Conservation (phyloP, 208 protist species). For the Naegleria lovaniensis region DNA sequence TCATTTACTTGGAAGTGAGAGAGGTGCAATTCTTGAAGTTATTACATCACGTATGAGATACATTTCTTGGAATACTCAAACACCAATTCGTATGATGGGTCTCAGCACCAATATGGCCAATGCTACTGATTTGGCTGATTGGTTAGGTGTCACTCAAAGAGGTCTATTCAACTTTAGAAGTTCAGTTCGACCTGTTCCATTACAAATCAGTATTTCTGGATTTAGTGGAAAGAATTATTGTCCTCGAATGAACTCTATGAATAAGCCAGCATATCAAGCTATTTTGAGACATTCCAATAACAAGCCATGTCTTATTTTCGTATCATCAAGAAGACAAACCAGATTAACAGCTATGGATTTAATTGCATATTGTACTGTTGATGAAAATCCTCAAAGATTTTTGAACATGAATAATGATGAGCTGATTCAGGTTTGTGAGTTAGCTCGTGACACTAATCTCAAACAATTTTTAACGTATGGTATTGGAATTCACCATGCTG, state of each 20-base stretch:
- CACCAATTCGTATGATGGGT: conserved; percentile 90
- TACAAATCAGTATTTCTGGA: conserved; percentile 89
- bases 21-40: conserved; percentile 96
- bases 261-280: conserved; percentile 96
- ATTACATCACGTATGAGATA: conserved; percentile 97
- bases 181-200: conserved; percentile 93
- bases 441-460: conserved; percentile 73
- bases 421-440: conserved; percentile 59
- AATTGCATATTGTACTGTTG: conserved; percentile 82
- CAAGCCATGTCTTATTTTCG: conserved; percentile 98
- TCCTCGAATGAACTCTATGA: conserved; percentile 99
- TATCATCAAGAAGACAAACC: conserved; percentile 95
- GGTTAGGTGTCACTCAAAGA: conserved; percentile 88
- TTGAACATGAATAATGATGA: conserved; percentile 77
- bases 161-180: conserved; percentile 98
- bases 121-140: conserved; percentile 92
- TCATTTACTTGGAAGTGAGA: conserved; percentile 97
- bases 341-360: conserved; percentile 96
- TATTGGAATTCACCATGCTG: conserved; percentile 98
- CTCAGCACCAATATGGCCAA: conserved; percentile 98
- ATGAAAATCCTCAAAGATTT: conserved; percentile 85
- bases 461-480: conserved; percentile 94
- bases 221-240: conserved; percentile 95
- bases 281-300: conserved; percentile 69
- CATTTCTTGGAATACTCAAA: conserved; percentile 83